phyloP scores from a whole-genome alignment of 2,329 filamentous ascomycete genomes.

The Botryotinia calthae region DNA sequence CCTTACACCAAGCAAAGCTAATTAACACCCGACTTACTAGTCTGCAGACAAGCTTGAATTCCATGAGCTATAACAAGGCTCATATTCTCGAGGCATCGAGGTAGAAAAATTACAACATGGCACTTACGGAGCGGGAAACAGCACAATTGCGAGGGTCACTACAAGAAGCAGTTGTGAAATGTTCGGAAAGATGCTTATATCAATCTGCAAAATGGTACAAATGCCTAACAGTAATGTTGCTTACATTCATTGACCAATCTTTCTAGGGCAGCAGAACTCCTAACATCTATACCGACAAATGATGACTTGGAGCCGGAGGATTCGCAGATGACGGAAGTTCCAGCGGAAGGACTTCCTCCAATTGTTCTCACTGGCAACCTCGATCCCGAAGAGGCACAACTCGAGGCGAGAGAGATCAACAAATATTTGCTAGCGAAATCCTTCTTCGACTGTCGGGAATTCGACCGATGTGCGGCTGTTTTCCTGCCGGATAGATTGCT shows the following conservation, averaged over 20 bases:
- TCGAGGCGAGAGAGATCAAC: conserved; percentile 77
- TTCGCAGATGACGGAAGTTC: conserved; percentile 54
- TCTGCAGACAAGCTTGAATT: background rate
- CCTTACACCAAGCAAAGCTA: conserved; percentile 2
- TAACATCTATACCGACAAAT: conserved; percentile 69
- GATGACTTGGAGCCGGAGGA: conserved; percentile 56
- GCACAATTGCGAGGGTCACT: conserved; percentile 60
- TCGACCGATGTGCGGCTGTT: conserved; percentile 85
- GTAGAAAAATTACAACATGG: conserved; percentile 24
- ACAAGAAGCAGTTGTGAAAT: conserved; percentile 83
- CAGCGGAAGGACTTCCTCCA: conserved; percentile 49
- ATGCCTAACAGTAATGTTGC: background rate
- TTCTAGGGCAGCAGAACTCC: conserved; percentile 84
- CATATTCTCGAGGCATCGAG: background rate
- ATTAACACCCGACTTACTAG: background rate
- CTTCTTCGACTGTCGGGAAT: conserved; percentile 93
- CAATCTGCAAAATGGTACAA: conserved; percentile 91
- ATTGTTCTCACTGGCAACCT: conserved; percentile 54
- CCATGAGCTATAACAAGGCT: background rate
- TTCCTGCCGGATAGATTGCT: conserved; percentile 80
- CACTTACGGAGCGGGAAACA: conserved; percentile 54
- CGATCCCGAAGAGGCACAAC: conserved; percentile 68
- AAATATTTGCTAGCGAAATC: conserved; percentile 89
- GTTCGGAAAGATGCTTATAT: conserved; percentile 91
- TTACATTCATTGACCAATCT: conserved; percentile 24